Conservation (phyloP, 768 basidiomycete genomes). For the Termitomyces sp. region DNA sequence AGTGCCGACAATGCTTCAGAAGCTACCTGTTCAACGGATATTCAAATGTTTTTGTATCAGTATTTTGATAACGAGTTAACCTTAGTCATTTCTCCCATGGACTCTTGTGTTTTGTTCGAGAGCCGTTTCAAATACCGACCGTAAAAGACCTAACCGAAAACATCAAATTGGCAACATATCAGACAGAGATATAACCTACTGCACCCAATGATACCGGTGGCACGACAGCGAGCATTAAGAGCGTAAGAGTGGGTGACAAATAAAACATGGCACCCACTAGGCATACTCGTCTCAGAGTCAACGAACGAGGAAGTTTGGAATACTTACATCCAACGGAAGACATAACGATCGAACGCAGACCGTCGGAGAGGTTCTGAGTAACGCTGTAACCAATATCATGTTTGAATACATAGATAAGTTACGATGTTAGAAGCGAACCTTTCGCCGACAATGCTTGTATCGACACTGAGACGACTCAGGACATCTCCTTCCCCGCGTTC, state of each 20-base stretch:
- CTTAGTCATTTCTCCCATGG: slow-evolving; percentile 93
- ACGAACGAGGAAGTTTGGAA: neutral
- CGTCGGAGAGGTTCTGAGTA: slow-evolving; percentile 79
- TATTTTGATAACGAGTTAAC: slow-evolving; percentile 30
- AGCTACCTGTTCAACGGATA: slow-evolving; percentile 52
- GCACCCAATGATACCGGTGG: slow-evolving; percentile 86
- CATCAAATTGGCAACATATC: neutral
- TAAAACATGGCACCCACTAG: slow-evolving; percentile 94
- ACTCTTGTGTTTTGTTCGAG: slow-evolving; percentile 90
- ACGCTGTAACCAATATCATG: slow-evolving; percentile 42
- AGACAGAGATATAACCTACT: slow-evolving; percentile 36
- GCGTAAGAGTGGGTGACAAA: slow-evolving; percentile 82
- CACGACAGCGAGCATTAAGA: slow-evolving; percentile 91
- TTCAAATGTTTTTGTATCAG: neutral
- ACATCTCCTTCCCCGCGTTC: slow-evolving; percentile 94
- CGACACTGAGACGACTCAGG: slow-evolving; percentile 84
- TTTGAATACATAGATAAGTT: neutral
- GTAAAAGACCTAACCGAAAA: slow-evolving; percentile 72
- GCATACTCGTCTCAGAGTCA: neutral
- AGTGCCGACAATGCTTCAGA: slow-evolving; percentile 87
- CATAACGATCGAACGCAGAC: slow-evolving; percentile 82
- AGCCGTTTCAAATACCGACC: slow-evolving; percentile 92
- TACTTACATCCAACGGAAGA: slow-evolving; percentile 87
- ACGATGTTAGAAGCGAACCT: slow-evolving; percentile 44
- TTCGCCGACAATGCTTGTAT: slow-evolving; percentile 92